Conservation (phyloP, 345 rosid genomes). For the Sonneratia caseolaris region DNA sequence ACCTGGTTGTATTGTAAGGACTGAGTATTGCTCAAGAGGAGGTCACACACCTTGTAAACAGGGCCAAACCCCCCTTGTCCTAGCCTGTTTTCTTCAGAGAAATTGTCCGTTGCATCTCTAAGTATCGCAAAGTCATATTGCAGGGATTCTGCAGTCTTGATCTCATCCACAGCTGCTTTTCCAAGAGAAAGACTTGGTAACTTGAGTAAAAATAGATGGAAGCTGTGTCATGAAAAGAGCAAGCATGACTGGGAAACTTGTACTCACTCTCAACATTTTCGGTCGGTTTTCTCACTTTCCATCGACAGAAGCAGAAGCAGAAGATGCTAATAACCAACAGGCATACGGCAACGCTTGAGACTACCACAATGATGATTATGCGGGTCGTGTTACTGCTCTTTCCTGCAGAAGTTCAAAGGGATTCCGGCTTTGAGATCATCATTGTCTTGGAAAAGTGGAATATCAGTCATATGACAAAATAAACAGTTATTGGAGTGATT, state of each 20-base stretch:
- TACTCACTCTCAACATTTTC: neutral
- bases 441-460: neutral
- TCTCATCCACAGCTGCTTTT: neutral
- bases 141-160: neutral
- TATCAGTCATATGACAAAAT: neutral
- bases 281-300: neutral
- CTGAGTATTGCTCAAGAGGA: neutral
- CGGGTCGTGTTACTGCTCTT: neutral
- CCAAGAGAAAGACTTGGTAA: neutral
- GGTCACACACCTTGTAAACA: slow-evolving; percentile 52
- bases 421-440: neutral
- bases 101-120: slow-evolving; percentile 49
- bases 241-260: neutral
- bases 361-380: neutral
- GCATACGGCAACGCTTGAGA: neutral
- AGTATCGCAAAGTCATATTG: slow-evolving; percentile 25
- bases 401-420: neutral
- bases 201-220: neutral
- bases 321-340: neutral
- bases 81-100: slow-evolving; percentile 55
- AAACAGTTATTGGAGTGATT: too few relatives aligned
- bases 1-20: neutral
- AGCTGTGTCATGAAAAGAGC: neutral
- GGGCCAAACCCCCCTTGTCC: slow-evolving; percentile 84
- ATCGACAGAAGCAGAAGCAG: neutral